phyloP scores from a whole-genome alignment of 2,329 filamentous ascomycete species.

The Monosporascus sp. region DNA sequence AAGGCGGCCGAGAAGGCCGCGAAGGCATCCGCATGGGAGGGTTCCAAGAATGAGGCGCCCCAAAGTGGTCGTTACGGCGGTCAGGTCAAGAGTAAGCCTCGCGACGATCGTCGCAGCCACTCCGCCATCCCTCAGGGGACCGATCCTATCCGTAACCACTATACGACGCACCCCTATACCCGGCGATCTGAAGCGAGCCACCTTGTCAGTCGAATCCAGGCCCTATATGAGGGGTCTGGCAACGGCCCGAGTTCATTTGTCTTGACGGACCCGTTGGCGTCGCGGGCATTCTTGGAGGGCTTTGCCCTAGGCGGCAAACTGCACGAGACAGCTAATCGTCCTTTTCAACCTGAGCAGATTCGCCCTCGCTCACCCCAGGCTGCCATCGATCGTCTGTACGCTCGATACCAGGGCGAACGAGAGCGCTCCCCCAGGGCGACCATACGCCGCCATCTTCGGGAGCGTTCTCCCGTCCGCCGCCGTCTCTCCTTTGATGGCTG shows the following conservation, averaged over 20 bases:
- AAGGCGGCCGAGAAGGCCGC: slow-evolving; percentile 1
- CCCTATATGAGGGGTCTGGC: slow-evolving; percentile 9
- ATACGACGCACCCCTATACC: background rate
- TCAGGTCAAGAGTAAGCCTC: background rate
- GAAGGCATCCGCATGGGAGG: background rate
- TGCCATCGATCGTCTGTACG: background rate
- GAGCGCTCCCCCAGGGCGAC: background rate
- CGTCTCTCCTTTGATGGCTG: background rate
- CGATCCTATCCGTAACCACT: background rate
- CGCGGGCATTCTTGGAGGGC: slow-evolving; percentile 22
- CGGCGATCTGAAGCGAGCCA: slow-evolving; percentile 7
- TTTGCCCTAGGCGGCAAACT: slow-evolving; percentile 14
- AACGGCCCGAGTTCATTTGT: slow-evolving; percentile 10
- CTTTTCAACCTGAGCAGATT: background rate
- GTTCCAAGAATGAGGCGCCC: background rate
- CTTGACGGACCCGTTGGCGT: slow-evolving; percentile 15
- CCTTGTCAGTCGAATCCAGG: slow-evolving; percentile 13
- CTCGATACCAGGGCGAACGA: background rate
- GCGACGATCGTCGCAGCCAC: background rate
- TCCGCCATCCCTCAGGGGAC: background rate
- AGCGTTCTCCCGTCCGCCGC: background rate
- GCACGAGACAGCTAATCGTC: background rate
- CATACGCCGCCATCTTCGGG: background rate
- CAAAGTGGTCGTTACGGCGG: background rate
- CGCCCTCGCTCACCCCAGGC: background rate